Conservation (phyloP, 805 yeast genomes). For the Ogataea nakhonphanomensis region DNA sequence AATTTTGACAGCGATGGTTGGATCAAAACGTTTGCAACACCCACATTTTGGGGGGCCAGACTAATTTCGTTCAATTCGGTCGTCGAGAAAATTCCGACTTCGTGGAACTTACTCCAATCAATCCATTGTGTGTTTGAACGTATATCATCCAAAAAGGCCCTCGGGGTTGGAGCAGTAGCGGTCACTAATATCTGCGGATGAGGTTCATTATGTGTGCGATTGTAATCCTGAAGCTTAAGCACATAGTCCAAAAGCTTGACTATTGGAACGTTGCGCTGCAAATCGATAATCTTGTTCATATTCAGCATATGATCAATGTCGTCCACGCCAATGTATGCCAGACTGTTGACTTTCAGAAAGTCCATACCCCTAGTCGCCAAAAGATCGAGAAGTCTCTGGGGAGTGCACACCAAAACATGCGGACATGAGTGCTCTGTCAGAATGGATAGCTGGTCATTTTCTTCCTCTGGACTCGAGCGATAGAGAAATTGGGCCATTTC, state of each 20-base stretch:
- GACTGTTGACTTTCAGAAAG: slow-evolving; percentile 25
- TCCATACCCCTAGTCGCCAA: slow-evolving; percentile 33
- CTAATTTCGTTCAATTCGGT: slow-evolving; percentile 20
- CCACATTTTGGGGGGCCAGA: slow-evolving; percentile 22
- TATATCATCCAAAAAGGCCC: slow-evolving; percentile 46
- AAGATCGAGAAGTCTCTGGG: slow-evolving; percentile 35
- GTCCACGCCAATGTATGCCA: slow-evolving; percentile 32
- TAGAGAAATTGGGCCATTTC: slow-evolving; percentile 31
- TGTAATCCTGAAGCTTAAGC: slow-evolving; percentile 31
- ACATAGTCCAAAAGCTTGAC: slow-evolving; percentile 32
- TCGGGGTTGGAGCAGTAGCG: slow-evolving; percentile 33
- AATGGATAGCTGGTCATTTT: slow-evolving; percentile 23
- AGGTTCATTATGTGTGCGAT: slow-evolving; percentile 29
- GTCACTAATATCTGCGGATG: slow-evolving; percentile 32
- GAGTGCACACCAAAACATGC: slow-evolving; percentile 34
- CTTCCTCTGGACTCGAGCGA: slow-evolving; percentile 25
- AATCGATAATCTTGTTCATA: slow-evolving; percentile 13
- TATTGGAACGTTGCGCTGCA: slow-evolving; percentile 27
- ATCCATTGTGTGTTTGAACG: slow-evolving; percentile 50
- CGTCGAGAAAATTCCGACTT: slow-evolving; percentile 26
- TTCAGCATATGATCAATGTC: slow-evolving; percentile 34
- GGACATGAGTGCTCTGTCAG: slow-evolving; percentile 27
- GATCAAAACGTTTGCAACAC: slow-evolving; percentile 24
- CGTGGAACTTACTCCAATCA: slow-evolving; percentile 31
- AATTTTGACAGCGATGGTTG: slow-evolving; percentile 18